Evolutionary conservation across 345 rosid species (phyloP).

Genomic region (Eucalyptus tenuipes): DNA sequence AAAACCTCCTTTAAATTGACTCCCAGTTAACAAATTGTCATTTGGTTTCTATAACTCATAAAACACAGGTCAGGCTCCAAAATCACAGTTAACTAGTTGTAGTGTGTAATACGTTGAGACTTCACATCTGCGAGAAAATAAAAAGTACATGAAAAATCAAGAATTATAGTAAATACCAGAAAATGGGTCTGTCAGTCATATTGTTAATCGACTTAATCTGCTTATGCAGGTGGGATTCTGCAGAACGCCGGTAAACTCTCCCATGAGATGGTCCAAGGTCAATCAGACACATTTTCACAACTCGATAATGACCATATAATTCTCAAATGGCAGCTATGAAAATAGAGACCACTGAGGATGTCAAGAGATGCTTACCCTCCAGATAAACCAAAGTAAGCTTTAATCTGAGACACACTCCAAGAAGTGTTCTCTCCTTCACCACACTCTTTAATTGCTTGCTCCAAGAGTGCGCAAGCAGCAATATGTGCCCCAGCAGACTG

Average conservation of each 20-base stretch:
- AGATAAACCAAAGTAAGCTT: slow-evolving; percentile 83
- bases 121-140: neutral
- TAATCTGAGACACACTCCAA: slow-evolving; percentile 84
- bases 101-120: neutral
- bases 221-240: neutral
- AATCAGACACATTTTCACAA: neutral
- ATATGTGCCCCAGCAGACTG: slow-evolving; percentile 99
- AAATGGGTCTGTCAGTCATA: neutral
- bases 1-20: neutral
- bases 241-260: neutral
- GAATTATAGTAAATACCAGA: neutral
- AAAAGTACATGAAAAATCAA: neutral
- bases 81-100: neutral
- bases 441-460: slow-evolving; percentile 86
- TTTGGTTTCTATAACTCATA: neutral
- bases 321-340: neutral
- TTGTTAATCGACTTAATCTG: neutral
- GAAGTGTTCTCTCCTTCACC: slow-evolving; percentile 59
- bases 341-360: neutral
- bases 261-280: neutral
- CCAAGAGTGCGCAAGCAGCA: slow-evolving; percentile 78
- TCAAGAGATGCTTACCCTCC: slow-evolving; percentile 56
- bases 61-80: neutral
- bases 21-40: neutral
- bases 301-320: neutral